Base-by-base conservation (phyloP, 805 yeast species). In the Isabelozyma heimii region DNA sequence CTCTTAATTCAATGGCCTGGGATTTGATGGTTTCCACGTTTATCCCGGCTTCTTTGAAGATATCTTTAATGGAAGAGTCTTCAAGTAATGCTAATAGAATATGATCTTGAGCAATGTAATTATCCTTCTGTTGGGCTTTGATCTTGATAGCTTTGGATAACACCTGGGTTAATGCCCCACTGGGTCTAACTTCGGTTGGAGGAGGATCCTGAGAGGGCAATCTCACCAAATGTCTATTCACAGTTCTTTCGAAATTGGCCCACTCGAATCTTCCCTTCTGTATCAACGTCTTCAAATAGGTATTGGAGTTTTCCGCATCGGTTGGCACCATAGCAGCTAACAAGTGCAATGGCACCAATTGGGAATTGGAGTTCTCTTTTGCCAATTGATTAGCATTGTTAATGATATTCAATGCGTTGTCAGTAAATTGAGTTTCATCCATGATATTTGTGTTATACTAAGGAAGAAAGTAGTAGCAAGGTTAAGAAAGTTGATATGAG, bases 31-130 rank as follows among this genome's bases (percentile, higher is more conserved):
- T 80, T 48, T 87, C 91, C 12, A 79, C 67, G 38, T 85, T 87
- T 30, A 92, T 77, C 30, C 79, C 74, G 40, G 82, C 79, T 53
- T 87, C 94, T 62, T 89, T 88, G 58, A 92, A 80, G 10, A 94
- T 66, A 47, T 78, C 73, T 66, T 87, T 80, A 35, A 92, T 77
- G 1, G 89, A 75, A 3, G 80, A 64, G 58, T 92, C 97, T 26
- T 91, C 94, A 44, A 94, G 72, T 37, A 94, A 73, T 0, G 97
- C 97, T 50, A 91, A 75, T 45, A 94, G 71, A 10, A 94, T 73
- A 67, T 94, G 99, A 70, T 94, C 99, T 72, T 92, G 98, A 1
- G 97, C 98, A 48, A 94, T 80, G 62, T 82, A 94, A 15, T 85
- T 77, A 69, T 94, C 99, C 67, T 92, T 92, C 66, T 92, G 99